A percentile compares a stretch with the other conserved stretches of the same genome.
These are phyloP conservation scores for Tulasnella sp. DNA, from an alignment of 768 basidiomycete genomes.

Conservation along the genomic window DNA sequence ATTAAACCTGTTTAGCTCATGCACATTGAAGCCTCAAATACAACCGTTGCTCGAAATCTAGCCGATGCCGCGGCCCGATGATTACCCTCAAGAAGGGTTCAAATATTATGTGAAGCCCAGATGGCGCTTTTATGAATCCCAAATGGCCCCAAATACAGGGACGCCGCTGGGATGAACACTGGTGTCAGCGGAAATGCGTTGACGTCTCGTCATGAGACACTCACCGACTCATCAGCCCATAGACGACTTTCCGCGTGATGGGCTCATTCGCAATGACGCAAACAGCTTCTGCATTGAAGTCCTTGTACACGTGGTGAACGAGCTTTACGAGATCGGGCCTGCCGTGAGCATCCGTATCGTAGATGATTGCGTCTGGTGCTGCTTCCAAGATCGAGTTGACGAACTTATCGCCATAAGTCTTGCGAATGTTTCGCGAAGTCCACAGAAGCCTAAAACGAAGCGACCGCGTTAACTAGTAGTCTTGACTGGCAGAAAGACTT, in stretches of 20 bases:
- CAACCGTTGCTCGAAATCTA: not conserved
- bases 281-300: slow-evolving; percentile 30
- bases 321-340: slow-evolving; percentile 23
- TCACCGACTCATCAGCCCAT: slow-evolving; percentile 20
- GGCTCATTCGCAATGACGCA: slow-evolving; percentile 28
- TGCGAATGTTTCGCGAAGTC: slow-evolving; percentile 59
- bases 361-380: slow-evolving; percentile 29
- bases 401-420: slow-evolving; percentile 59
- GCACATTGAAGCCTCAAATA: not conserved
- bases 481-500: slow-evolving; percentile 34
- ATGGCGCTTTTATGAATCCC: slow-evolving; percentile 18
- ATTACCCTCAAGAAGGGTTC: not conserved
- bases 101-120: not conserved
- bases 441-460: slow-evolving; percentile 43
- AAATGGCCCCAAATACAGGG: slow-evolving; percentile 28
- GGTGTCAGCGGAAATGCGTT: too few species aligned
- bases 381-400: slow-evolving; percentile 54
- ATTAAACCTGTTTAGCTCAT: not conserved
- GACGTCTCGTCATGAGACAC: too few species aligned
- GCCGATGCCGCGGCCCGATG: not conserved
- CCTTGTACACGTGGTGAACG: slow-evolving; percentile 25
- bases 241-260: slow-evolving; percentile 28
- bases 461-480: not conserved
- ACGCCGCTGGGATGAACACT: slow-evolving; percentile 16
- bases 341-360: slow-evolving; percentile 30